These are phyloP conservation scores for Candida succiphila DNA, from an alignment of 805 yeast genomes.

Conservation along the genomic window DNA sequence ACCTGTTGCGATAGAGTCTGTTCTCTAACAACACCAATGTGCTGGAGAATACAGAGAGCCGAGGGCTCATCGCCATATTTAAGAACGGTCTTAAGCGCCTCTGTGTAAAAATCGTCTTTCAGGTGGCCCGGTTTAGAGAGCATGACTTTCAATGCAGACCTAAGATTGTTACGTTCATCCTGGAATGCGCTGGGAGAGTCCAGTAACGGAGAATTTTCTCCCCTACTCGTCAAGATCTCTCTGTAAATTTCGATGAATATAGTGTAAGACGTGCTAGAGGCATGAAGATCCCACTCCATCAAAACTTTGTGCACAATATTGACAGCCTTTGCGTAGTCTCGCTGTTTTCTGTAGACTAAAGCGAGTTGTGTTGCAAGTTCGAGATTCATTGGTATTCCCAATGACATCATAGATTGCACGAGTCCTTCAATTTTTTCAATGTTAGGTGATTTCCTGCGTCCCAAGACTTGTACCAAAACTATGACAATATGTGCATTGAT, in stretches of 20 bases:
- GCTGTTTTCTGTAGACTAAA: slow-evolving; percentile 18
- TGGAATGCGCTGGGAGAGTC: slow-evolving; percentile 2
- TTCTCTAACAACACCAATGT: slow-evolving; percentile 12
- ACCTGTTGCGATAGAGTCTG: slow-evolving; percentile 1
- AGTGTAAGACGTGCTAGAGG: slow-evolving; percentile 1
- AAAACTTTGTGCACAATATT: slow-evolving; percentile 21
- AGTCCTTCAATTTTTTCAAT: slow-evolving; percentile 19
- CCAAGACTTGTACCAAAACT: slow-evolving; percentile 25
- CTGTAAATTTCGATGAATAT: slow-evolving; percentile 10
- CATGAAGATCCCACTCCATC: background rate
- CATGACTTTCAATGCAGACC: background rate
- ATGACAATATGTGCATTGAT: slow-evolving; percentile 32
- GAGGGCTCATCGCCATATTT: slow-evolving; percentile 16
- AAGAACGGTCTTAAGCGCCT: slow-evolving; percentile 12
- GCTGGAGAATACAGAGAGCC: slow-evolving; percentile 15
- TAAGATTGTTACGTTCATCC: slow-evolving; percentile 4
- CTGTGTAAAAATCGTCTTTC: slow-evolving; percentile 5
- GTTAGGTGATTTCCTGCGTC: slow-evolving; percentile 17
- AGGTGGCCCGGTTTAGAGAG: background rate
- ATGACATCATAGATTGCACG: slow-evolving; percentile 20
- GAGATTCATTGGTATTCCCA: slow-evolving; percentile 22
- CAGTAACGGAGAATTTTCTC: background rate
- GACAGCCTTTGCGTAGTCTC: slow-evolving; percentile 21
- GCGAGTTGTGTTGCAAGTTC: slow-evolving; percentile 28
- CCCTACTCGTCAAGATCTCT: slow-evolving; percentile 5